A percentile compares a stretch with the other conserved stretches of the same genome.
Evolutionary conservation across 176 grass and related monocot genomes (phyloP).

Genomic region (Zizania latifolia): DNA sequence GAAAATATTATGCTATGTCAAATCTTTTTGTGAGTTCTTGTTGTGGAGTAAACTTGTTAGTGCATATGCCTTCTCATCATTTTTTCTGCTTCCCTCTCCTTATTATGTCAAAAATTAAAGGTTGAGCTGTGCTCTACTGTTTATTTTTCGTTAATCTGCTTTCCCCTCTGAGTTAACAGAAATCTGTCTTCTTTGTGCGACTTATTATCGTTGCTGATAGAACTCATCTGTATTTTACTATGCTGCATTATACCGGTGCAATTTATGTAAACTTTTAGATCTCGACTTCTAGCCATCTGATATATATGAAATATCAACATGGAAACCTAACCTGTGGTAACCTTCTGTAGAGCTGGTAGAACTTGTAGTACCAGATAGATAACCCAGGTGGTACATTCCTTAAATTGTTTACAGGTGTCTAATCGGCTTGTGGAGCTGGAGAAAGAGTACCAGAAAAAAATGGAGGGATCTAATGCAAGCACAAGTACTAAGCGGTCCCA

Average conservation of each 20-base stretch:
- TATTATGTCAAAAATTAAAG: neutral
- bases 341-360: neutral
- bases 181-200: neutral
- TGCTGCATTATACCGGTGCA: neutral
- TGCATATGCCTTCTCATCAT: neutral
- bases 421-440: slow-evolving; percentile 61
- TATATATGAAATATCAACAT: neutral
- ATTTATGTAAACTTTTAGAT: neutral
- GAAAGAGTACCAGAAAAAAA: slow-evolving; percentile 53
- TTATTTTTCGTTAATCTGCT: neutral
- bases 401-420: slow-evolving; percentile 50
- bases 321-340: neutral
- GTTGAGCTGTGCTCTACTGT: neutral
- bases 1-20: neutral
- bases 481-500: slow-evolving; percentile 40
- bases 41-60: slow-evolving; percentile 2
- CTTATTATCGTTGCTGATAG: neutral
- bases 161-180: neutral
- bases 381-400: neutral
- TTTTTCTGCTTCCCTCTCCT: neutral
- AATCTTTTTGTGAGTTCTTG: neutral
- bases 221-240: neutral
- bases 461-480: slow-evolving; percentile 32
- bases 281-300: neutral
- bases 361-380: neutral